Percentiles rank a stretch among this genome's conserved stretches.
These are phyloP conservation scores for Huntiella moniliformis DNA, from an alignment of 2,329 filamentous ascomycete genomes.

Conservation along the genomic window DNA sequence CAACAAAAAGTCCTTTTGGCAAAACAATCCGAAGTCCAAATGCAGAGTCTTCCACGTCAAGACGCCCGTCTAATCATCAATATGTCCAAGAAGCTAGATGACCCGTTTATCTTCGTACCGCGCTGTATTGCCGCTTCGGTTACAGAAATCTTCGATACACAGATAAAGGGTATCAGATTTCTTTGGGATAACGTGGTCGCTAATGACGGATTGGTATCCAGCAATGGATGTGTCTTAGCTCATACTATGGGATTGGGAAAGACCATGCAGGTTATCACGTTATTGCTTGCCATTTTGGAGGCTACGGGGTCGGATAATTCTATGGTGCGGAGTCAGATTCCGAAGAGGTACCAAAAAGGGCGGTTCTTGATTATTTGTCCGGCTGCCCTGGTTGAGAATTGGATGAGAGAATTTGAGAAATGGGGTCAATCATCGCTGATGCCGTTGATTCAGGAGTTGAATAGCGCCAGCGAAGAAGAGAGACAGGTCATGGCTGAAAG, in stretches of 20 bases:
- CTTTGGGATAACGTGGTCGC: slow-evolving; percentile 71
- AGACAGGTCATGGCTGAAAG: slow-evolving; percentile 11
- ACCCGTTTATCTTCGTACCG: slow-evolving; percentile 46
- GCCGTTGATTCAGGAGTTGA: slow-evolving; percentile 3
- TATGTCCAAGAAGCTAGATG: slow-evolving; percentile 38
- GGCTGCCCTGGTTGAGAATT: slow-evolving; percentile 57
- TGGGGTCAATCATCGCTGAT: slow-evolving; percentile 21
- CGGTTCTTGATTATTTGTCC: slow-evolving; percentile 61
- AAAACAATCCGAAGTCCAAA: slow-evolving; percentile 15
- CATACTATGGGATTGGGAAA: slow-evolving; percentile 89
- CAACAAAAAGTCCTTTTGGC: slow-evolving; percentile 31
- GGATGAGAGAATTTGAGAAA: slow-evolving; percentile 52
- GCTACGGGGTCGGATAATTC: slow-evolving; percentile 40
- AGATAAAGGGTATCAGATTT: slow-evolving; percentile 65
- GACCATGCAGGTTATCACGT: slow-evolving; percentile 74
- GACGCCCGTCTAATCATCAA: slow-evolving; percentile 43
- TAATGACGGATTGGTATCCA: slow-evolving; percentile 22
- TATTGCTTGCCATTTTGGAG: slow-evolving; percentile 57
- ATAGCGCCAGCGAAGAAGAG: not conserved
- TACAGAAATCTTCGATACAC: slow-evolving; percentile 53
- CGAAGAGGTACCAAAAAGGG: slow-evolving; percentile 39
- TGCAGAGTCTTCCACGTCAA: slow-evolving; percentile 28
- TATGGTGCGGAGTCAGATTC: slow-evolving; percentile 45
- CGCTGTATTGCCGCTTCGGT: slow-evolving; percentile 32
- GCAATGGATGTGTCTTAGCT: slow-evolving; percentile 63